Evolutionary conservation across 192 early-diverging fungal species (phyloP).

Genomic region (Phycomyces blakesleeanus): DNA sequence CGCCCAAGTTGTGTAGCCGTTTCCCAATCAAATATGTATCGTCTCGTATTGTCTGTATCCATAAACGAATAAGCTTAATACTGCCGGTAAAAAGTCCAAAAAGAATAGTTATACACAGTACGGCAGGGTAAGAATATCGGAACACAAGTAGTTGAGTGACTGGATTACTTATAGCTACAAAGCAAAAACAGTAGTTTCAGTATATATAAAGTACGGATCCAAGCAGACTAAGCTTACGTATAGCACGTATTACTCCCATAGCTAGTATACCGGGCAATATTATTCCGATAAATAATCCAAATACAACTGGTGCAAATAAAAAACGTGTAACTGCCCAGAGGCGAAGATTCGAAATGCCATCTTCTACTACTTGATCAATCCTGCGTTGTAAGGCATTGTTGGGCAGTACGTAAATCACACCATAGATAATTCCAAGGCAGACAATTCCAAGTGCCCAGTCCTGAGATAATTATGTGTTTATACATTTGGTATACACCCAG

Average conservation of each 20-base stretch:
- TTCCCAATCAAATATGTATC: slow-evolving; percentile 81
- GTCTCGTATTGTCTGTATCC: slow-evolving; percentile 76
- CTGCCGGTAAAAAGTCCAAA: background rate
- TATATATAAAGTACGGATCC: background rate
- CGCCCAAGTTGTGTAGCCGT: slow-evolving; percentile 71
- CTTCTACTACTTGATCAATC: slow-evolving; percentile 6
- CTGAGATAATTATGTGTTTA: background rate
- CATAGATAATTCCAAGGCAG: slow-evolving; percentile 15
- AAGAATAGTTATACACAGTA: slow-evolving; percentile 6
- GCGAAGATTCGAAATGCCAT: background rate
- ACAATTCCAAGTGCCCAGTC: slow-evolving; percentile 25
- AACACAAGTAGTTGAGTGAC: slow-evolving; percentile 17
- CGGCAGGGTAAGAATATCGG: slow-evolving; percentile 17
- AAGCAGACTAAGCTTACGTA: slow-evolving; percentile 5
- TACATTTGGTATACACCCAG: background rate
- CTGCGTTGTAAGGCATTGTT: slow-evolving; percentile 2
- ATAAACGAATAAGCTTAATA: slow-evolving; percentile 29
- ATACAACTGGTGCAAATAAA: slow-evolving; percentile 7
- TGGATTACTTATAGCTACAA: slow-evolving; percentile 17
- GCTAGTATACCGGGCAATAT: slow-evolving; percentile 10
- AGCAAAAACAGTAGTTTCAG: background rate
- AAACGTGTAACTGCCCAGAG: background rate
- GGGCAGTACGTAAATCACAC: slow-evolving; percentile 12
- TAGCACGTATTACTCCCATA: slow-evolving; percentile 2
- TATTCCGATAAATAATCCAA: slow-evolving; percentile 1